Evolutionary conservation across 1,284 basidiomycete genomes (phyloP), one percentile per base, ranked within the genome.

Genomic region (Boletus smithii): DNA sequence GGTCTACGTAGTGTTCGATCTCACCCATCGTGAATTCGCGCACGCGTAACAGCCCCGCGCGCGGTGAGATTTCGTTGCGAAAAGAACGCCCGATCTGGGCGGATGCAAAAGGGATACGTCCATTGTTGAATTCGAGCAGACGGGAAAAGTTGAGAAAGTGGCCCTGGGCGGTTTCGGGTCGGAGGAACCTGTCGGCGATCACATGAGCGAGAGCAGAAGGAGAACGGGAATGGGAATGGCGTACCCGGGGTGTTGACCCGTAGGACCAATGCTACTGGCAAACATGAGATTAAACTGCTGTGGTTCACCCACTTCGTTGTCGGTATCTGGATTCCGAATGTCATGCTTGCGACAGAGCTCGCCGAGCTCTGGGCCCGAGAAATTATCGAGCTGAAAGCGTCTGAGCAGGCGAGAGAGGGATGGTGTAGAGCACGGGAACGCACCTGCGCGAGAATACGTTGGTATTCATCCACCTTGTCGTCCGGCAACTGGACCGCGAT

Each of bases 11-110:
- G 75, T 99, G 95, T 73, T 99, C 97, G 68, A 99, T 97, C 74
- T 99, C 97, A 46, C 94, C 97, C 95, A 99, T 97, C 30, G 91
- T 97, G 73, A 99, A 99, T 69, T 99, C 97, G 56, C 95, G 88
- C 34, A 99, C 97, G 56, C 97, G 93, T 43, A 99, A 79, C 39
- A 99, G 79, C 50, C 95, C 97, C 45, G 95, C 92, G 49, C 92
- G 88, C 22, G 97, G 97, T 6, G 93, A 95, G 62, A 99, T 99
- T 69, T 99, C 97, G 69, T 99, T 99, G 53, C 97, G 83, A 83
- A 99, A 99, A 26, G 90, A 85, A 56, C 91, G 86, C 46, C 97
- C 97, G 59, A 99, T 92, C 70, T 97, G 94, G 2, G 97, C 97
- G 46, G 91, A 95, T 11, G 95, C 97, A 65, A 99, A 99, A 3